Evolutionary conservation across 2,329 filamentous ascomycete species (phyloP), one percentile per base, ranked within the genome.

Genomic region (Fusarium longipes): DNA sequence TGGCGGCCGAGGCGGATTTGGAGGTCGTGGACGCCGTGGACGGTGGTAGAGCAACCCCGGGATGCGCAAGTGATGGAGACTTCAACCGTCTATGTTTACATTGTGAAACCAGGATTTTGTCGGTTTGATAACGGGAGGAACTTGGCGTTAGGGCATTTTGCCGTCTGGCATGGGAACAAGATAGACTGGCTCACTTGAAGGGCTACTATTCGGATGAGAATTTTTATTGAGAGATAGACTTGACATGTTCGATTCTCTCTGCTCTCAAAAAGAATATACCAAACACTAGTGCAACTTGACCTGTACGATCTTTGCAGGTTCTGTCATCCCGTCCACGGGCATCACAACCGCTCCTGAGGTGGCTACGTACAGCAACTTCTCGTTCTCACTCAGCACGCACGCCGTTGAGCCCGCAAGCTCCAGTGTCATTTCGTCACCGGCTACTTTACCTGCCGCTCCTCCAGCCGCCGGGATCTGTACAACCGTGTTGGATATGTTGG

Each of bases 1-100:
- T 8, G 73, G 76, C 5, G 76, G 78, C 8, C 78, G 77, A 8
- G 78, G 77, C 22, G 77, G 80, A 14, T 73, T 70, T 52, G 67
- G 73, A 25, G 71, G 73, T 8, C 72, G 73, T 32, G 72, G 73
- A 45, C 70, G 73, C 45, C 65, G 73, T 7, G 72, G 70, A 17
- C 58, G 72, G 25, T 74, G 72, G 73, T 73, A 64, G 36, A 25
- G 1, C 11, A 17, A 1, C n/a, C 8, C 11, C 8, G 5, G 20
- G 9, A 18, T 30, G 17, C 2, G 9, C 30, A 22, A n/a, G 22
- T 14, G 6, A 33, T n/a, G n/a, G n/a, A 6, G 22, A 36, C 14
- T 22, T n/a, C 24, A 27, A 20, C 12, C n/a, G 22, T 29, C 7
- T 18, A 17, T n/a, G 5, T 10, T 49, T 17, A 32, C 32, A 11